Conservation (phyloP, 805 yeast genomes). For the Barnettozyma wickerhamii region DNA sequence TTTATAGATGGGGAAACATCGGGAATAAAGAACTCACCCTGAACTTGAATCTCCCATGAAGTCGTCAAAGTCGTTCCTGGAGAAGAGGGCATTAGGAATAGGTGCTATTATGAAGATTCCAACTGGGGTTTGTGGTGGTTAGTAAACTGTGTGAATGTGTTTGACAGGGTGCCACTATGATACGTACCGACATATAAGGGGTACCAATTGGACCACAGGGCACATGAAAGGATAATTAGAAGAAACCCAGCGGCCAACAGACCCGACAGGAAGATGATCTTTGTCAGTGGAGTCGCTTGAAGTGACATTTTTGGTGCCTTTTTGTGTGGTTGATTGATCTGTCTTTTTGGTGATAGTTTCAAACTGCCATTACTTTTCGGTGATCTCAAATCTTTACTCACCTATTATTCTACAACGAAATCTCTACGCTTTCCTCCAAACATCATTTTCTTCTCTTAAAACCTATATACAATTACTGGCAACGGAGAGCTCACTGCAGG, state of each 20-base stretch:
- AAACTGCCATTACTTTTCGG: too few species aligned
- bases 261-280: conserved; percentile 69
- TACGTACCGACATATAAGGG: conserved; percentile 68
- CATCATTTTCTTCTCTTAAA: conserved; percentile 2
- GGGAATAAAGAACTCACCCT: conserved; percentile 34
- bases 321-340: too few species aligned
- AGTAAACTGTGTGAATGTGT: background rate
- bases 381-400: too few species aligned
- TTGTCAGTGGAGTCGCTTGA: conserved; percentile 58
- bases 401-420: too few species aligned
- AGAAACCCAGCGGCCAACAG: conserved; percentile 88
- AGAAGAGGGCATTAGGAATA: conserved; percentile 59
- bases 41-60: conserved; percentile 52
- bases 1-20: too few species aligned
- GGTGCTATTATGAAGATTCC: conserved; percentile 68
- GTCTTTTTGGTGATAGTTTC: conserved; percentile 1
- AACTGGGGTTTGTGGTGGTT: conserved; percentile 26
- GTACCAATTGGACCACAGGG: conserved; percentile 85
- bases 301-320: conserved; percentile 9
- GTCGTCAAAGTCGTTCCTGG: conserved; percentile 43
- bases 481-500: background rate
- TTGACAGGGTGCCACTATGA: background rate
- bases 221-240: conserved; percentile 82
- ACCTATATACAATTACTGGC: conserved; percentile 10
- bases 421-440: background rate